Evolutionary conservation across 2,329 filamentous ascomycete genomes (phyloP).

Genomic region (Mariannaea elegans): DNA sequence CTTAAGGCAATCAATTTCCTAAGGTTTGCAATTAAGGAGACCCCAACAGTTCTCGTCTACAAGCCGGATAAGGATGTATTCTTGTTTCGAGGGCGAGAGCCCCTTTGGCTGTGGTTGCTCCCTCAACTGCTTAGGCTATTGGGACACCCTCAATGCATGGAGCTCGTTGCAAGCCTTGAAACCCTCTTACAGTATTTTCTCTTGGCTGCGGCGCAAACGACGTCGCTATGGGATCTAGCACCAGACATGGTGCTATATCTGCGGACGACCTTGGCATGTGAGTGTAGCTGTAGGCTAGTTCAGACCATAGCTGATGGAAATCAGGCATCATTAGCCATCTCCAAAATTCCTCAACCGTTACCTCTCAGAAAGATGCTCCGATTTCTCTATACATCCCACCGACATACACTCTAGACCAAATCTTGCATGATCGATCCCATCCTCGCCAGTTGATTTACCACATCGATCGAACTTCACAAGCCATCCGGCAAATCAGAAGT

Average conservation of each 20-base stretch:
- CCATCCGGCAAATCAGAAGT: slow-evolving; percentile 55
- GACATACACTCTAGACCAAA: slow-evolving; percentile 47
- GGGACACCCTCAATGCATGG: slow-evolving; percentile 59
- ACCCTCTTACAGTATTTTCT: slow-evolving; percentile 61
- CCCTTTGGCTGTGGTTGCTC: slow-evolving; percentile 73
- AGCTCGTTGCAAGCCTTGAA: slow-evolving; percentile 61
- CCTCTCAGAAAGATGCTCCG: slow-evolving; percentile 40
- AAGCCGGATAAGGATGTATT: slow-evolving; percentile 51
- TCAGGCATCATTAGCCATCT: slow-evolving; percentile 47
- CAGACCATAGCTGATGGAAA: slow-evolving; percentile 24
- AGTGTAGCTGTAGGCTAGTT: slow-evolving; percentile 30
- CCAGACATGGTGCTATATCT: slow-evolving; percentile 58
- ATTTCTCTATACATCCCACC: slow-evolving; percentile 50
- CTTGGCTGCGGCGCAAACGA: slow-evolving; percentile 53
- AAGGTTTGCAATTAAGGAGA: slow-evolving; percentile 76
- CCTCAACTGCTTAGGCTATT: slow-evolving; percentile 67
- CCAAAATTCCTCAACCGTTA: slow-evolving; percentile 42
- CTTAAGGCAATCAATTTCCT: slow-evolving; percentile 82
- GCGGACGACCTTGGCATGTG: slow-evolving; percentile 57
- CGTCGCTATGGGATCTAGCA: slow-evolving; percentile 58
- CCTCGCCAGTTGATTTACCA: slow-evolving; percentile 49
- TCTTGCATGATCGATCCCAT: slow-evolving; percentile 40
- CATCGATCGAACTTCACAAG: slow-evolving; percentile 52
- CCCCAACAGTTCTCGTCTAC: slow-evolving; percentile 71
- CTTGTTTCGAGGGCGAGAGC: slow-evolving; percentile 64